phyloP scores from a whole-genome alignment of 139 green algal genomes.

The Tetradesmus obliquus region DNA sequence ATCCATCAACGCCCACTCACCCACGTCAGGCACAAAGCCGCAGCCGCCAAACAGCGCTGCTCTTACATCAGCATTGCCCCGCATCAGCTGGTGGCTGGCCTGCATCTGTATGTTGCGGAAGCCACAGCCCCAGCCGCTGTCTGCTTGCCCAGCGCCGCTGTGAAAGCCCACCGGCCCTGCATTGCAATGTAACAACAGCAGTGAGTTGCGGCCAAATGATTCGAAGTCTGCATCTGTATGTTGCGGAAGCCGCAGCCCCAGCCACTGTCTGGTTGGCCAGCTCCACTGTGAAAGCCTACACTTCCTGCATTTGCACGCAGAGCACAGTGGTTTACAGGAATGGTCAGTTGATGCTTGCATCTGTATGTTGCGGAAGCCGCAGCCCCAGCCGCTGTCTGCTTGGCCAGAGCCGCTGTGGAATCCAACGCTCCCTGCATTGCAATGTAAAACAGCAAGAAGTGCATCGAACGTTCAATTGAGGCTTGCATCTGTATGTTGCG shows the following conservation, averaged over 20 bases:
- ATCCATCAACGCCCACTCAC: neutral
- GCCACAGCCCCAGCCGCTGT: conserved; percentile 84
- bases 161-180: conserved; percentile 61
- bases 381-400: conserved; percentile 75
- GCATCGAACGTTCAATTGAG: no score
- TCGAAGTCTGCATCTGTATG: conserved; percentile 68
- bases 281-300: conserved; percentile 53
- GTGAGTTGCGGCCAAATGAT: neutral
- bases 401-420: conserved; percentile 38
- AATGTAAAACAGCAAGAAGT: neutral
- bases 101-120: conserved; percentile 87
- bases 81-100: conserved; percentile 45
- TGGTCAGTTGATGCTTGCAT: conserved; percentile 45
- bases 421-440: neutral
- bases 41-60: conserved; percentile 67
- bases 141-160: conserved; percentile 24
- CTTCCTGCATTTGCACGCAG: conserved; percentile 36
- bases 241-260: conserved; percentile 88
- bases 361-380: conserved; percentile 87
- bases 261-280: conserved; percentile 55
- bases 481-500: conserved; percentile 82
- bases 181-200: neutral
- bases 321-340: neutral
- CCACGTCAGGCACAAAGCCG: conserved; percentile 75
- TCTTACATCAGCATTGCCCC: neutral